Evolutionary conservation across 176 grass and related monocot genomes (phyloP).

Genomic region (Musa itinerans): DNA sequence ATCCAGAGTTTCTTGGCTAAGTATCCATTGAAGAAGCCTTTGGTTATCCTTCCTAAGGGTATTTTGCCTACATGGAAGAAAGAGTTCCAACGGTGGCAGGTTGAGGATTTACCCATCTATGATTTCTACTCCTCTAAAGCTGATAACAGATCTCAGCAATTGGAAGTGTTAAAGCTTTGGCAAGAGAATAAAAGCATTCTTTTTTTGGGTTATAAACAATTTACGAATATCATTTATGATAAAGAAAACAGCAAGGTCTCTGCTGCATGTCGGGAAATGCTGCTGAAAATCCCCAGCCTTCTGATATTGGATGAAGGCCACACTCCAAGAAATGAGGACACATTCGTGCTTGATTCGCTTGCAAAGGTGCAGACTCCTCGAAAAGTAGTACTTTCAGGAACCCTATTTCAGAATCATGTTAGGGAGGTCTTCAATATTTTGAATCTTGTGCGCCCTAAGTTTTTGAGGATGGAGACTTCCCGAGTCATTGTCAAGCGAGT

Average conservation of each 20-base stretch:
- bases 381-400: conserved; percentile 95
- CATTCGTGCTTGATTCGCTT: conserved; percentile 63
- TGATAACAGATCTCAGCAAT: conserved; percentile 80
- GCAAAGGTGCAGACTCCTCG: conserved; percentile 74
- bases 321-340: conserved; percentile 82
- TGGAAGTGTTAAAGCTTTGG: conserved; percentile 74
- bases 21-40: conserved; percentile 69
- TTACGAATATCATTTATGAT: conserved; percentile 56
- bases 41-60: conserved; percentile 85
- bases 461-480: conserved; percentile 58
- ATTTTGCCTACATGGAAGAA: conserved; percentile 89
- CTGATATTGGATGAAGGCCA: conserved; percentile 95
- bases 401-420: conserved; percentile 93
- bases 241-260: conserved; percentile 32
- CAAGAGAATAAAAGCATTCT: conserved; percentile 78
- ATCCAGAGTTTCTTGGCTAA: conserved; percentile 95
- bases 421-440: conserved; percentile 81
- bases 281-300: conserved; percentile 72
- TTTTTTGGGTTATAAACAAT: conserved; percentile 93
- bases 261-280: conserved; percentile 63
- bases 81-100: conserved; percentile 73
- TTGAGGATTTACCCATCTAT: conserved; percentile 77
- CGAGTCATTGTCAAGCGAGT: conserved; percentile 55
- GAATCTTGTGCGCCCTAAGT: conserved; percentile 88
- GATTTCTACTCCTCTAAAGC: conserved; percentile 97